phyloP scores from a whole-genome alignment of 306 rosid species.

The Cicer arietinum region DNA sequence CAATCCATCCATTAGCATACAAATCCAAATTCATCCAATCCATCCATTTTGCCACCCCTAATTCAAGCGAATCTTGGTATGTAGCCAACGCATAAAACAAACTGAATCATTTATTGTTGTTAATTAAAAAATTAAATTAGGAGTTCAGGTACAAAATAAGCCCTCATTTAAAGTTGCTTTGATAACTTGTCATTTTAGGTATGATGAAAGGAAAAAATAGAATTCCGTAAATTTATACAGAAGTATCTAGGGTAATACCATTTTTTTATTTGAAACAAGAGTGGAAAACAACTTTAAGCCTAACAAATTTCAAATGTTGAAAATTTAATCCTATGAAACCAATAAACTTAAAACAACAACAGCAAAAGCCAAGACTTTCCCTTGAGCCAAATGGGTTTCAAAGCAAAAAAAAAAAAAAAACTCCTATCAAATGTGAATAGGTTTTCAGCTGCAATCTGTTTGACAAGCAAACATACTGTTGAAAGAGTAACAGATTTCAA shows the following conservation, averaged over 20 bases:
- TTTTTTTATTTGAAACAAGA: conserved; percentile 17
- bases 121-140: conserved; percentile 19
- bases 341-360: conserved; percentile 4
- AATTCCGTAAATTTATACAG: conserved; percentile 15
- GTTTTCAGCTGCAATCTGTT: conserved; percentile 23
- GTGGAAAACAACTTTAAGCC: conserved; percentile 36
- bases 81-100: conserved; percentile 16
- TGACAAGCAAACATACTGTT: conserved; percentile 5
- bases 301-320: conserved; percentile 3
- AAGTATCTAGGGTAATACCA: not conserved
- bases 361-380: not conserved
- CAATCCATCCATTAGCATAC: too few relatives aligned
- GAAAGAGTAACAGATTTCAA: conserved; percentile 7
- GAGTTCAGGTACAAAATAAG: conserved; percentile 17
- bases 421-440: conserved; percentile 17
- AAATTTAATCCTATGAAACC: conserved; percentile 3
- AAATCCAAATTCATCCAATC: too few relatives aligned
- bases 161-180: not conserved
- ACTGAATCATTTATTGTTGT: not conserved
- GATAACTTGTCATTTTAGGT: conserved; percentile 15
- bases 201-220: not conserved
- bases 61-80: not conserved
- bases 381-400: not conserved
- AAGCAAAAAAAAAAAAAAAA: not conserved
- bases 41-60: too few relatives aligned